Percentiles rank a stretch among this genome's conserved stretches.
These are phyloP conservation scores for Pyrenula aspistea DNA, from an alignment of 495 filamentous ascomycete genomes.

Conservation along the genomic window DNA sequence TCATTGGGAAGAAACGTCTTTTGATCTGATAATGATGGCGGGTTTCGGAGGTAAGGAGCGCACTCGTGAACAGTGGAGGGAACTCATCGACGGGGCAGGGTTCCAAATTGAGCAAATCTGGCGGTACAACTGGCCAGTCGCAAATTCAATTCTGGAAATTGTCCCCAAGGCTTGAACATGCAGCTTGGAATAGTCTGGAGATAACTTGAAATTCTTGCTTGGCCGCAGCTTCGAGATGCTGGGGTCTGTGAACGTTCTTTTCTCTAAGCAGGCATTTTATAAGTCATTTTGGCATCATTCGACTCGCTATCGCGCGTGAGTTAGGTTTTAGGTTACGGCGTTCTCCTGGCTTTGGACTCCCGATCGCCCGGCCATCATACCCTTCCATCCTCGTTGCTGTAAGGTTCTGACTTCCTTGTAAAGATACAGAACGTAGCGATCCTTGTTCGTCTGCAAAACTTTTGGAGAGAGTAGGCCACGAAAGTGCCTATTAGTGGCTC, in stretches of 20 bases:
- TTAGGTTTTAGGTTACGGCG: too few species aligned
- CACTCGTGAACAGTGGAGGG: conserved; percentile 23
- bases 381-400: neutral
- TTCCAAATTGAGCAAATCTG: conserved; percentile 26
- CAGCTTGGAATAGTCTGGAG: too few species aligned
- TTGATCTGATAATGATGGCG: conserved; percentile 27
- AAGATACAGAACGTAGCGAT: neutral
- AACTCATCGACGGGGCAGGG: conserved; percentile 24
- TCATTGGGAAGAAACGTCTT: conserved; percentile 1
- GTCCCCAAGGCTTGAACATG: neutral
- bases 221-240: too few species aligned
- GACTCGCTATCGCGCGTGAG: too few species aligned
- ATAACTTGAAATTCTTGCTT: too few species aligned
- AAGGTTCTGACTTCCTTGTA: neutral
- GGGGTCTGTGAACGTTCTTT: too few species aligned
- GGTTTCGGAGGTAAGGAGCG: conserved; percentile 21
- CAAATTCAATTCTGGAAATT: neutral
- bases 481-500: neutral
- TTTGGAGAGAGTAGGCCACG: neutral
- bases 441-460: neutral
- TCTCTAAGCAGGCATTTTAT: too few species aligned
- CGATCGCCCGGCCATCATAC: neutral
- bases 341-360: too few species aligned
- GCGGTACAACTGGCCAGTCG: neutral
- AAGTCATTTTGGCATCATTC: too few species aligned